phyloP scores from a whole-genome alignment of 805 yeast genomes.

The Ogataea naganishii region DNA sequence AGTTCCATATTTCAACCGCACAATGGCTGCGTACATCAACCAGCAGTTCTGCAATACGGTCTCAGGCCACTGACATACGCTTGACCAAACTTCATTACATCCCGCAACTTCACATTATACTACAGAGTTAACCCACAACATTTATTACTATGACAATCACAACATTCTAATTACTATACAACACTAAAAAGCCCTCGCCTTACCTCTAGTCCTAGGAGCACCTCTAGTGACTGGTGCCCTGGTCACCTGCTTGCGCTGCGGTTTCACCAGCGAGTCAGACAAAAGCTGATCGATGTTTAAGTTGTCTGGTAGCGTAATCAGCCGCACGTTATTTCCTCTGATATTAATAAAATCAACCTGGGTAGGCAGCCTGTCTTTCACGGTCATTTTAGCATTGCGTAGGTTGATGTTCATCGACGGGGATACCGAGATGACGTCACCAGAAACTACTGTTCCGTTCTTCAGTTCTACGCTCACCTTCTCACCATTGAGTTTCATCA shows the following conservation, averaged over 20 bases:
- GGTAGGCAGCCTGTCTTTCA: constrained; percentile 61
- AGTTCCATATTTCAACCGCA: too few relatives aligned
- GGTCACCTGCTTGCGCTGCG: constrained; percentile 32
- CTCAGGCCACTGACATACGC: too few relatives aligned
- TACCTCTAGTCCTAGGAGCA: constrained; percentile 18
- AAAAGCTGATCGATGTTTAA: constrained; percentile 61
- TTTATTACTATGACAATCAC: too few relatives aligned
- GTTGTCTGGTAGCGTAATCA: constrained; percentile 78
- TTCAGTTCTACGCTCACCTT: constrained; percentile 86
- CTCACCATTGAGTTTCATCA: constrained; percentile 80
- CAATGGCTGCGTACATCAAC: too few relatives aligned
- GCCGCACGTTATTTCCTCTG: constrained; percentile 83
- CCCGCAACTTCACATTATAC: too few relatives aligned
- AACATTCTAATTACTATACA: background rate
- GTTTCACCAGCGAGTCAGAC: constrained; percentile 38
- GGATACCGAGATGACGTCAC: constrained; percentile 75
- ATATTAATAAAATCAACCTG: constrained; percentile 71
- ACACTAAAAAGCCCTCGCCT: constrained; percentile 23
- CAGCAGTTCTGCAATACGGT: too few relatives aligned
- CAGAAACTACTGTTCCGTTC: constrained; percentile 82
- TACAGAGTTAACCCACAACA: too few relatives aligned
- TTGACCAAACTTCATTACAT: too few relatives aligned
- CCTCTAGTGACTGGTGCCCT: constrained; percentile 30
- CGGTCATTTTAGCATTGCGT: constrained; percentile 71
- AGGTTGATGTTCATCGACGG: constrained; percentile 87